A percentile compares a stretch with the other conserved stretches of the same genome.
Evolutionary conservation across 129 eudicot genomes (phyloP).

Genomic region (Cynara cardunculus): DNA sequence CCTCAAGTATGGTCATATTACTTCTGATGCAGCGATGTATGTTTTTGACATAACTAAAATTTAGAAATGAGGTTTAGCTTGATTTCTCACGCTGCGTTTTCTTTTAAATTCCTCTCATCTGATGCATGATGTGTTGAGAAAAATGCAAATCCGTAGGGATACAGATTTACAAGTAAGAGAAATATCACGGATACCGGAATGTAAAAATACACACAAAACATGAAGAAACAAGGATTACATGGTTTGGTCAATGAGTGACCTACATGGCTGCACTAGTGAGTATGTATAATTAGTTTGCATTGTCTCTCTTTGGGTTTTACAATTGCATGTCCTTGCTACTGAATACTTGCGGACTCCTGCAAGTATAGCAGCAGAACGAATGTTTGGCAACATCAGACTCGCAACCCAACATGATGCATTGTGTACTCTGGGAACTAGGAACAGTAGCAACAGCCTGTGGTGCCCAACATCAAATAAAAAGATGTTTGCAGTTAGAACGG

Average conservation of each 20-base stretch:
- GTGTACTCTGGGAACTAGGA: too few species aligned
- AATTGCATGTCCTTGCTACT: too few species aligned
- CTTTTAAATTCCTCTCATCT: not conserved
- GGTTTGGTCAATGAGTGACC: not conserved
- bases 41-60: not conserved
- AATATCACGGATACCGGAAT: not conserved
- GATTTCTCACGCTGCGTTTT: not conserved
- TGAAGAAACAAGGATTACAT: not conserved
- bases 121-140: not conserved
- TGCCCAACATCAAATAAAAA: too few species aligned
- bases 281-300: too few species aligned
- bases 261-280: not conserved
- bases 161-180: not conserved
- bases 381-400: too few species aligned
- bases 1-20: not conserved
- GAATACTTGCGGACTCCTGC: too few species aligned
- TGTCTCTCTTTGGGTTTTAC: too few species aligned
- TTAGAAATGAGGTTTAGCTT: not conserved
- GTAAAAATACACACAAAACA: too few species aligned
- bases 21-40: not conserved
- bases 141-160: not conserved
- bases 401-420: too few species aligned
- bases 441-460: too few species aligned
- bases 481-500: too few species aligned
- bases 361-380: too few species aligned